Conservation (phyloP, 768 basidiomycete genomes). For the Pulveroboletus ravenelii region DNA sequence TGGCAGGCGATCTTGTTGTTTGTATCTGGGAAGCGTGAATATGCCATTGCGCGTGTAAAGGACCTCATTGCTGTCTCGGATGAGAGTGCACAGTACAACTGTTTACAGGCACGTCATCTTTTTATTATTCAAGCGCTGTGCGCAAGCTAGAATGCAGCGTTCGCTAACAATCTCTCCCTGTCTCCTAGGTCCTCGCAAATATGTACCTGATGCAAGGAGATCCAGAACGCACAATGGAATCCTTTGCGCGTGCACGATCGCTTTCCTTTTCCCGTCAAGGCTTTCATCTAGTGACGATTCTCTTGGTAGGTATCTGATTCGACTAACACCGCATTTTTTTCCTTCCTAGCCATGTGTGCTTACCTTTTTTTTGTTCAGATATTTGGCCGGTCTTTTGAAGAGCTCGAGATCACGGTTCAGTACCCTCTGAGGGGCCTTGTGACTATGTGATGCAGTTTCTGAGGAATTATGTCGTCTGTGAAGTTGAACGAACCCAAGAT, state of each 20-base stretch:
- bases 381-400: constrained; percentile 6
- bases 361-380: neutral
- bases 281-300: neutral
- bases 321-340: neutral
- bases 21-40: neutral
- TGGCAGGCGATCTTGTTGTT: neutral
- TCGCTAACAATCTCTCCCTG: no score
- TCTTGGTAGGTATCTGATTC: neutral
- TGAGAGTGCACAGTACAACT: neutral
- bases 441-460: neutral
- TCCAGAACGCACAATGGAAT: no score
- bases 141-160: no score
- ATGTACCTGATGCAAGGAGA: neutral
- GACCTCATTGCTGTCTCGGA: neutral
- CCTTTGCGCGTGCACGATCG: neutral
- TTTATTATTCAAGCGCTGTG: no score
- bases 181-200: neutral
- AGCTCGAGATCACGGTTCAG: constrained; percentile 2
- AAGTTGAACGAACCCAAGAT: no score
- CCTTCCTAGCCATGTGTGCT: neutral
- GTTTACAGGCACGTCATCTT: neutral
- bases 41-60: neutral
- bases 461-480: no score
- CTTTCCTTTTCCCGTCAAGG: neutral
- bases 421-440: neutral